A percentile compares a stretch with the other conserved stretches of the same genome.
phyloP scores from a whole-genome alignment of 371 early-diverging fungal species.

The Actinomortierella ambigua region DNA sequence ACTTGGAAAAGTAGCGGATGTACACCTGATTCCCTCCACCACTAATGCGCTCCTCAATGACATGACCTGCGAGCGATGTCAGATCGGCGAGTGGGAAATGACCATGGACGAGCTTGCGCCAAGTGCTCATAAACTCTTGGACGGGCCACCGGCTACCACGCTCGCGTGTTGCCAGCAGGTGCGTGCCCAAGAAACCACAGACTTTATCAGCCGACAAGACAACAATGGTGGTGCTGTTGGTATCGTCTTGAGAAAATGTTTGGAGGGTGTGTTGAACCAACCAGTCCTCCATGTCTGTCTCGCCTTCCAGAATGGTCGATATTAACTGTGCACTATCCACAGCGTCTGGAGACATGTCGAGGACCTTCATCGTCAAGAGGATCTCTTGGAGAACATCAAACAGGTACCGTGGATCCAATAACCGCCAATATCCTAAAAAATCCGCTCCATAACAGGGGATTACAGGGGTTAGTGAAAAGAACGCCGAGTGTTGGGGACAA shows the following conservation, averaged over 20 bases:
- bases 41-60: too few relatives aligned
- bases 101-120: too few relatives aligned
- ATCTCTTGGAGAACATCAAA: constrained; percentile 40
- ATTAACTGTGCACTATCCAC: constrained; percentile 6
- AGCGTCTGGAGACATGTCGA: constrained; percentile 19
- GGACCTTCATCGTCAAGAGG: constrained; percentile 21
- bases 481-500: too few relatives aligned
- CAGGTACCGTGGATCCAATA: constrained; percentile 36
- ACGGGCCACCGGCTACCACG: too few relatives aligned
- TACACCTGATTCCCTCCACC: constrained; percentile 7
- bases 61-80: too few relatives aligned
- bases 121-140: too few relatives aligned
- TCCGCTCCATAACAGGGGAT: neutral
- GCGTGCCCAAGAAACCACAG: too few relatives aligned
- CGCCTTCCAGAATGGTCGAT: neutral
- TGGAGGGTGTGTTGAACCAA: constrained; percentile 33
- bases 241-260: constrained; percentile 23
- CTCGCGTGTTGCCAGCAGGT: too few relatives aligned
- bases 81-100: too few relatives aligned
- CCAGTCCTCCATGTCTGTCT: constrained; percentile 32
- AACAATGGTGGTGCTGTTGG: neutral
- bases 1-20: constrained; percentile 55
- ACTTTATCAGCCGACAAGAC: too few relatives aligned
- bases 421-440: constrained; percentile 28
- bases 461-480: too few relatives aligned